Percentiles rank a stretch among this genome's conserved stretches.
Evolutionary conservation across 768 basidiomycete species (phyloP).

Genomic region (Mycena crocata): DNA sequence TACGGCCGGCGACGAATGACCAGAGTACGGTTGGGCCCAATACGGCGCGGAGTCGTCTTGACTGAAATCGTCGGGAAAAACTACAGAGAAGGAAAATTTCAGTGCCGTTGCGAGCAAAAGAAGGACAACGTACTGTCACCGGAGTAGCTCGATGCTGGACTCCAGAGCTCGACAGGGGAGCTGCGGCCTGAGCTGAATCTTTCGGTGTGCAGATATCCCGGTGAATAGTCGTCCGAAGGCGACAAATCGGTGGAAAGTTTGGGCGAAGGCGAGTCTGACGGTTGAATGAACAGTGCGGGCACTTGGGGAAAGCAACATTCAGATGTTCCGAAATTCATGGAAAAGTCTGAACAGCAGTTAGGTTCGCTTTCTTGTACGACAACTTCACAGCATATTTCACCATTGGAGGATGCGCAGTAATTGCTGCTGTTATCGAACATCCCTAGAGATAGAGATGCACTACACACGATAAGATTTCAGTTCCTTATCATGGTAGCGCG

Average conservation of each 20-base stretch:
- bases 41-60: slow-evolving; percentile 16
- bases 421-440: slow-evolving; percentile 33
- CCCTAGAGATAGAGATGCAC: slow-evolving; percentile 13
- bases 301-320: slow-evolving; percentile 17
- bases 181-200: slow-evolving; percentile 32
- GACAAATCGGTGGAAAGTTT: slow-evolving; percentile 22
- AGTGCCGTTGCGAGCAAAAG: neutral
- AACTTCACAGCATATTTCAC: slow-evolving; percentile 16
- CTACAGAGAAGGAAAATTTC: slow-evolving; percentile 7
- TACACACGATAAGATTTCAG: slow-evolving; percentile 14
- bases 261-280: slow-evolving; percentile 24
- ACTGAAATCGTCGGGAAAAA: slow-evolving; percentile 27
- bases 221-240: slow-evolving; percentile 16
- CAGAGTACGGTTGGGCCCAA: slow-evolving; percentile 19
- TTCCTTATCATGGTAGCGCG: neutral
- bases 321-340: neutral
- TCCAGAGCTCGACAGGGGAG: slow-evolving; percentile 31
- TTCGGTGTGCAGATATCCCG: slow-evolving; percentile 9
- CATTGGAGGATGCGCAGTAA: slow-evolving; percentile 8
- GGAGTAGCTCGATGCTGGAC: slow-evolving; percentile 30
- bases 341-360: slow-evolving; percentile 9
- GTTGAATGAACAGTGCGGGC: slow-evolving; percentile 29
- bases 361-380: neutral
- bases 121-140: slow-evolving; percentile 24
- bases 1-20: slow-evolving; percentile 23